These are phyloP conservation scores for Fusarium haematococcum DNA, from an alignment of 2,329 filamentous ascomycete genomes.

Conservation along the genomic window DNA sequence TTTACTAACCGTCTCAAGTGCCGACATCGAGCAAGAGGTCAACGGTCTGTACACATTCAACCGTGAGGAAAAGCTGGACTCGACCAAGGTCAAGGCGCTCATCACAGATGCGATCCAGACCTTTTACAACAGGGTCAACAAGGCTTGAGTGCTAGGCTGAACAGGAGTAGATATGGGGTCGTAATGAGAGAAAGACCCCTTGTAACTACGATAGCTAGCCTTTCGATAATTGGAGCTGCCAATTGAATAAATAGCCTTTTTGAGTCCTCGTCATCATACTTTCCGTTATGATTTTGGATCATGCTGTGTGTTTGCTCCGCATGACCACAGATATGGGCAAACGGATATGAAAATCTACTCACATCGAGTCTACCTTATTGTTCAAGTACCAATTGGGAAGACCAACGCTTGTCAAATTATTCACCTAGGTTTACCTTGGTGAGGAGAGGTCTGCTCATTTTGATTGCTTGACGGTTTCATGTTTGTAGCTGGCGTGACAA, in stretches of 20 bases:
- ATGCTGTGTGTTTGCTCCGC: background rate
- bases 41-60: conserved; percentile 75
- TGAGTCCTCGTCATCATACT: background rate
- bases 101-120: conserved; percentile 63
- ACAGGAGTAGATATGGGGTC: background rate
- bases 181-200: background rate
- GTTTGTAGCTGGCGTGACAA: background rate
- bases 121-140: conserved; percentile 55
- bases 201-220: background rate
- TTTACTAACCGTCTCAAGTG: conserved; percentile 46
- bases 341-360: background rate
- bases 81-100: conserved; percentile 66
- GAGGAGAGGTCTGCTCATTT: background rate
- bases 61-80: conserved; percentile 70
- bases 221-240: background rate
- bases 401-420: background rate
- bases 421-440: background rate
- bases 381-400: background rate
- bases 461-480: background rate
- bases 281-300: background rate
- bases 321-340: background rate
- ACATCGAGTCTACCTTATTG: background rate
- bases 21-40: conserved; percentile 75
- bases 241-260: background rate
- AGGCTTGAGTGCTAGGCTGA: background rate